Evolutionary conservation across 2,329 filamentous ascomycete species (phyloP).

Genomic region (Conoideocrella luteorostrata): DNA sequence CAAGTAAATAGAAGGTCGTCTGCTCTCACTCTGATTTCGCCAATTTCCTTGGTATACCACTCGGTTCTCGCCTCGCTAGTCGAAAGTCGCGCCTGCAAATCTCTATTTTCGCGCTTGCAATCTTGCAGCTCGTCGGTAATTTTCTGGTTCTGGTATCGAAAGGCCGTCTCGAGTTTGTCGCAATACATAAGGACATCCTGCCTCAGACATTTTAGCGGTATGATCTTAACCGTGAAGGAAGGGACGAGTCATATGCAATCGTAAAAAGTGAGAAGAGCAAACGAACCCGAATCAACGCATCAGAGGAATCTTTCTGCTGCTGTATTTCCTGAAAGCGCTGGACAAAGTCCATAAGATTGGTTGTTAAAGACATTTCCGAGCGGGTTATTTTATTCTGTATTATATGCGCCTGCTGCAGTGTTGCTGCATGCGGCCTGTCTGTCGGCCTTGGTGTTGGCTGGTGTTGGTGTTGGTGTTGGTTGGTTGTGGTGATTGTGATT

Average conservation of each 20-base stretch:
- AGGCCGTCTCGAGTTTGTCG: constrained; percentile 35
- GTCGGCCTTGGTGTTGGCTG: no score
- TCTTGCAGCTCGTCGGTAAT: constrained; percentile 37
- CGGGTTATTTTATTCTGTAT: no score
- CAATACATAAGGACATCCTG: constrained; percentile 27
- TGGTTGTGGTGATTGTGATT: no score
- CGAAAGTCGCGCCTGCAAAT: constrained; percentile 42
- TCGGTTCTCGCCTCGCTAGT: constrained; percentile 30
- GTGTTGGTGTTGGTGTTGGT: no score
- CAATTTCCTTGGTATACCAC: constrained; percentile 31
- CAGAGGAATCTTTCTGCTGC: constrained; percentile 31
- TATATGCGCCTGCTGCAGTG: no score
- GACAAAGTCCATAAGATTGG: constrained; percentile 38
- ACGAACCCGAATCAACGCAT: constrained; percentile 41
- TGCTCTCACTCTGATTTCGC: constrained; percentile 40
- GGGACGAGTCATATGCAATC: neutral
- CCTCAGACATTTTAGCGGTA: no score
- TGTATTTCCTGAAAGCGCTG: constrained; percentile 40
- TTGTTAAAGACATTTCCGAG: constrained; percentile 21
- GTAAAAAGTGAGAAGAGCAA: neutral
- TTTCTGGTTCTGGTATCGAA: constrained; percentile 37
- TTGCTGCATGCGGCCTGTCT: no score
- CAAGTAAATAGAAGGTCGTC: no score
- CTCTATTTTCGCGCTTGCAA: constrained; percentile 43
- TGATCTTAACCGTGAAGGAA: no score